A percentile compares a stretch with the other conserved stretches of the same genome.
These are phyloP conservation scores for Olyra latifolia DNA, from an alignment of 176 grass and related monocot species.

Conservation along the genomic window DNA sequence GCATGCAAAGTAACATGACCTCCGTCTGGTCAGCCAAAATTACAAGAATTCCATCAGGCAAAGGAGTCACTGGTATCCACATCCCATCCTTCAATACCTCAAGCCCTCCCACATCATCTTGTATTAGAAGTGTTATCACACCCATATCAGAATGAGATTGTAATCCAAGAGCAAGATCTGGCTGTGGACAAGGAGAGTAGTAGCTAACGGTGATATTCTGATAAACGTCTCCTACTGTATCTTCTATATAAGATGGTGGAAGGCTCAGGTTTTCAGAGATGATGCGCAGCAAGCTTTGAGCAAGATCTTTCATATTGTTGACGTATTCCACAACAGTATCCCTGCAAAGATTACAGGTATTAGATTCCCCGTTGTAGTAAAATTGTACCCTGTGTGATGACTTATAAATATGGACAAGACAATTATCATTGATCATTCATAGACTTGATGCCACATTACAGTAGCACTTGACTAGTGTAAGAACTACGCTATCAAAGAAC, in stretches of 20 bases:
- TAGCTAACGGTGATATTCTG: constrained; percentile 97
- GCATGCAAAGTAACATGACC: constrained; percentile 44
- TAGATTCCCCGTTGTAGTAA: not conserved
- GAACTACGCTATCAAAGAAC: not conserved
- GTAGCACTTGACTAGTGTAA: no score
- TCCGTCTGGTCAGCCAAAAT: constrained; percentile 91
- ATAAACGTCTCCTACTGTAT: constrained; percentile 80
- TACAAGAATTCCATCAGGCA: constrained; percentile 67
- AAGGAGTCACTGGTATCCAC: constrained; percentile 66
- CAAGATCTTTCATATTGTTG: constrained; percentile 65
- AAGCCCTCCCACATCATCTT: constrained; percentile 89
- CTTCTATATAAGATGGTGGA: constrained; percentile 72
- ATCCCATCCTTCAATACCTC: constrained; percentile 86
- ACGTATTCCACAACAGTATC: constrained; percentile 77
- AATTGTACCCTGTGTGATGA: not conserved
- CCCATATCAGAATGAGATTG: constrained; percentile 99
- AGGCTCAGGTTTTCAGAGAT: constrained; percentile 67
- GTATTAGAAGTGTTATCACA: constrained; percentile 83
- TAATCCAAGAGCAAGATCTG: constrained; percentile 91
- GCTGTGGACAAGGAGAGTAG: constrained; percentile 88
- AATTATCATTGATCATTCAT: not conserved
- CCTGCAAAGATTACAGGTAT: constrained; percentile 40
- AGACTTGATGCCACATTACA: not conserved
- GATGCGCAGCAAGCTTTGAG: constrained; percentile 61
- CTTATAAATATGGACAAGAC: not conserved